Evolutionary conservation across 148 eudicot genomes (phyloP), one percentile per base, ranked within the genome.

Genomic region (Silene uniflora): DNA sequence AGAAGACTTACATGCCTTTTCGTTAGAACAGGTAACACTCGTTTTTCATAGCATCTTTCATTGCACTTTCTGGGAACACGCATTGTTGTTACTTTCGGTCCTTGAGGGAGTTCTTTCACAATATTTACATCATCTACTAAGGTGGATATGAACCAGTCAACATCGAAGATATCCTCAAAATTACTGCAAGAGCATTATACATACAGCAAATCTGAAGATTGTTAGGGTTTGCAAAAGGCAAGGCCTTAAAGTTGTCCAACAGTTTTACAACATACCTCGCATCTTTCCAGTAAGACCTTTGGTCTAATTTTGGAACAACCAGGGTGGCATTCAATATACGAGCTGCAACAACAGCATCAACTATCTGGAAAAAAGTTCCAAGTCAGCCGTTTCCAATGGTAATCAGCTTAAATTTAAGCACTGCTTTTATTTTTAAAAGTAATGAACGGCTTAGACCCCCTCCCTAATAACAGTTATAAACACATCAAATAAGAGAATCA

Each of bases 331-430:
- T 95, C 80, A 92, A 77, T 71, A 95, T 92, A 68, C 97, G 97
- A 76, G 99, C 99, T 80, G 97, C 99, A 84, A 91, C 97, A 75
- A 95, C 99, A 69, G 92, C 99, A 88, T 95, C 99, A 77, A 86
- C 88, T 42, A 95, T 95, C 99, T 95, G 92, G 72, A 42, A 69
- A 78, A 66, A 66, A 69, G 47, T 46, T 47, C 62, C 32, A 73
- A 21, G 65, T 22, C 23, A 72, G 77, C 73, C 56, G 56, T 75
- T 52, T 71, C 66, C 49, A 65, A 32, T 25, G 49, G 76, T 62
- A 17, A 46, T 75, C 71, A 66, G 16, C 17, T 71, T 67, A 17
- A 62, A 69, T 7, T 9, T 49, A 4, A 71, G 8, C 65, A 70
- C 11, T 24, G 14, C 54, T 52, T 23, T 62, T 73, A 24, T 10